These are phyloP conservation scores for Conidiobolus incongruus DNA, from an alignment of 371 early-diverging fungal species.

Conservation along the genomic window DNA sequence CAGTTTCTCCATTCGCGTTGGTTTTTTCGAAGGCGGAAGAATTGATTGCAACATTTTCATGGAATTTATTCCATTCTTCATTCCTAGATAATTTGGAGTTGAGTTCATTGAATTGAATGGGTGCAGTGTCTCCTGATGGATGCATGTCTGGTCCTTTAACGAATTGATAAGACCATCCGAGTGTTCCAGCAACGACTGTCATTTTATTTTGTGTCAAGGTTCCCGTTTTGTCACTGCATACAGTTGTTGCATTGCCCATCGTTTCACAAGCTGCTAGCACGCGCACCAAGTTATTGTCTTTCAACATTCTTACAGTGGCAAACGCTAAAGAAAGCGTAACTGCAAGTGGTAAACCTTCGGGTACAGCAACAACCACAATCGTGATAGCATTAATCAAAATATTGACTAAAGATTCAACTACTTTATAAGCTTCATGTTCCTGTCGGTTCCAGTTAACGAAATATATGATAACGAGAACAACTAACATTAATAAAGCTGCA, in stretches of 20 bases:
- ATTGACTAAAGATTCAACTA: constrained; percentile 18
- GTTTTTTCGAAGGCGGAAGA: constrained; percentile 53
- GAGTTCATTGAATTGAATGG: constrained; percentile 5
- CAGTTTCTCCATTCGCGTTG: constrained; percentile 22
- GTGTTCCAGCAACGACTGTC: constrained; percentile 53
- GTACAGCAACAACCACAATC: constrained; percentile 53
- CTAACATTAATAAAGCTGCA: constrained; percentile 34
- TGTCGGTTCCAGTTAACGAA: constrained; percentile 9
- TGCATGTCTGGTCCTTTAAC: not conserved
- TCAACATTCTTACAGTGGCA: constrained; percentile 57
- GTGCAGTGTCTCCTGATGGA: constrained; percentile 9
- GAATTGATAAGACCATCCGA: constrained; percentile 4
- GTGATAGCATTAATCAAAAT: constrained; percentile 48
- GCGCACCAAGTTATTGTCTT: constrained; percentile 76
- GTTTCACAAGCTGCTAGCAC: constrained; percentile 78
- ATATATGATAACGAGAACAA: constrained; percentile 32
- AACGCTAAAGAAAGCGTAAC: constrained; percentile 56
- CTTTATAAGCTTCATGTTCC: constrained; percentile 8
- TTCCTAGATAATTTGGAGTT: not conserved
- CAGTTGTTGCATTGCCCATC: constrained; percentile 79
- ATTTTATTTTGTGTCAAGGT: constrained; percentile 76
- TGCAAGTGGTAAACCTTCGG: constrained; percentile 56
- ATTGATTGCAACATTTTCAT: constrained; percentile 32
- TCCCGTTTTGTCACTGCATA: constrained; percentile 83
- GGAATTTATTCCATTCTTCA: not conserved